Percentiles rank a stretch among this genome's conserved stretches.
These are phyloP conservation scores for Ophiocordyceps camponoti-saundersi DNA, from an alignment of 2,329 filamentous ascomycete species.

Conservation along the genomic window DNA sequence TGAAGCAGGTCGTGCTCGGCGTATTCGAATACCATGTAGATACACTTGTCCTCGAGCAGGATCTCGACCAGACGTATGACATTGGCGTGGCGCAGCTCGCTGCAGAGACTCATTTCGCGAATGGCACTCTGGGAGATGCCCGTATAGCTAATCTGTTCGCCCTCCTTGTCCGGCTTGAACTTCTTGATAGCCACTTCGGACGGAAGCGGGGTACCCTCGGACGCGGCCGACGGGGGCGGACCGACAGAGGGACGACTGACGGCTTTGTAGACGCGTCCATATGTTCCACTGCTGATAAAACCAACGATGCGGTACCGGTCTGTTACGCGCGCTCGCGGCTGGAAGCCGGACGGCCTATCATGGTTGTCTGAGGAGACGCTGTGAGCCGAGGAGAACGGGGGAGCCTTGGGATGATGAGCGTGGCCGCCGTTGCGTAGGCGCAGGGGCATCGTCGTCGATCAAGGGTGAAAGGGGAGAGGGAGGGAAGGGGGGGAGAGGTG, in stretches of 20 bases:
- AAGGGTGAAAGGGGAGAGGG: background rate
- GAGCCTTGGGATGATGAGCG: slow-evolving; percentile 6
- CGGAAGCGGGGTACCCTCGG: slow-evolving; percentile 18
- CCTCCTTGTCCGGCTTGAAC: slow-evolving; percentile 98
- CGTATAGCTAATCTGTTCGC: slow-evolving; percentile 85
- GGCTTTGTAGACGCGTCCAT: slow-evolving; percentile 96
- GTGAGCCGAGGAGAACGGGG: slow-evolving; percentile 15
- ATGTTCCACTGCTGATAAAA: slow-evolving; percentile 96
- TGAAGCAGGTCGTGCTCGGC: slow-evolving; percentile 94
- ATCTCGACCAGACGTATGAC: slow-evolving; percentile 87
- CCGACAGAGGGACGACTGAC: slow-evolving; percentile 34
- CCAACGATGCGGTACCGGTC: slow-evolving; percentile 94
- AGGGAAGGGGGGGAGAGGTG: background rate
- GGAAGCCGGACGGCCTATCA: slow-evolving; percentile 38
- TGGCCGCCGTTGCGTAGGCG: slow-evolving; percentile 14
- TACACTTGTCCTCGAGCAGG: slow-evolving; percentile 95
- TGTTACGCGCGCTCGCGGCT: slow-evolving; percentile 71
- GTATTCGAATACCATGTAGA: slow-evolving; percentile 99
- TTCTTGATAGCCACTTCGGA: slow-evolving; percentile 96
- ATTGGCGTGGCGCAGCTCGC: slow-evolving; percentile 75
- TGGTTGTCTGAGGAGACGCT: slow-evolving; percentile 27
- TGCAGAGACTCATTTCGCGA: slow-evolving; percentile 93
- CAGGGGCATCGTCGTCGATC: slow-evolving; percentile 12
- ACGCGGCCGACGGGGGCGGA: slow-evolving; percentile 1
- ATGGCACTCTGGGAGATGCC: slow-evolving; percentile 95